These are phyloP conservation scores for Pyrenophora graminea DNA, from an alignment of 2,329 filamentous ascomycete genomes.

Conservation along the genomic window DNA sequence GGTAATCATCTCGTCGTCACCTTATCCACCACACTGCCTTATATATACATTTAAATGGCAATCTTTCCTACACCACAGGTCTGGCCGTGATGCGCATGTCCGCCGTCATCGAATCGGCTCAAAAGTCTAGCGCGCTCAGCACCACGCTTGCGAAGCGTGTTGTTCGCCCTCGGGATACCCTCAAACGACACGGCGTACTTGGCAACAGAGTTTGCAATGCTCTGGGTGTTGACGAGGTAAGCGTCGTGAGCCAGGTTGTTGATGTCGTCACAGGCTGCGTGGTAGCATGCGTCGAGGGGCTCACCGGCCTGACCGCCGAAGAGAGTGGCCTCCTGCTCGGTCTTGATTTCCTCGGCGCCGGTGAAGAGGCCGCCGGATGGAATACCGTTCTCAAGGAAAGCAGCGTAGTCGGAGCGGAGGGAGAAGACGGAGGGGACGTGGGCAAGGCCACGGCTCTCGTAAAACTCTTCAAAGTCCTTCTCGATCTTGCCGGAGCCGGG, in stretches of 20 bases:
- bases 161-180: constrained; percentile 39
- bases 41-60: constrained; percentile 12
- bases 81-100: constrained; percentile 35
- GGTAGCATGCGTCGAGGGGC: constrained; percentile 46
- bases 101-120: constrained; percentile 31
- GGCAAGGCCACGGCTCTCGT: constrained; percentile 37
- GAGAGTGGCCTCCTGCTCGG: constrained; percentile 40
- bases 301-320: constrained; percentile 47
- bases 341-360: constrained; percentile 49
- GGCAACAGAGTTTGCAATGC: constrained; percentile 46
- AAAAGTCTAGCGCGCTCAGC: constrained; percentile 31
- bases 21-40: background rate
- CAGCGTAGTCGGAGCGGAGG: constrained; percentile 48
- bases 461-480: constrained; percentile 44
- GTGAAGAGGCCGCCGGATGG: constrained; percentile 48
- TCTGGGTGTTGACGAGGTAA: constrained; percentile 45
- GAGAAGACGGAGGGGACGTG: constrained; percentile 45
- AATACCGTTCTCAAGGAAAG: constrained; percentile 48
- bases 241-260: constrained; percentile 45
- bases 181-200: constrained; percentile 46
- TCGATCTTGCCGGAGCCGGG: constrained; percentile 43
- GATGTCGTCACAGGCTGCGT: constrained; percentile 44
- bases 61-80: constrained; percentile 30
- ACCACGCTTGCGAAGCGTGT: constrained; percentile 35
- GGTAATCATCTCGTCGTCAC: background rate